Percentiles rank a stretch among this genome's conserved stretches.
phyloP scores from a whole-genome alignment of 2,329 filamentous ascomycete genomes.

The Fonsecaea pedrosoi region DNA sequence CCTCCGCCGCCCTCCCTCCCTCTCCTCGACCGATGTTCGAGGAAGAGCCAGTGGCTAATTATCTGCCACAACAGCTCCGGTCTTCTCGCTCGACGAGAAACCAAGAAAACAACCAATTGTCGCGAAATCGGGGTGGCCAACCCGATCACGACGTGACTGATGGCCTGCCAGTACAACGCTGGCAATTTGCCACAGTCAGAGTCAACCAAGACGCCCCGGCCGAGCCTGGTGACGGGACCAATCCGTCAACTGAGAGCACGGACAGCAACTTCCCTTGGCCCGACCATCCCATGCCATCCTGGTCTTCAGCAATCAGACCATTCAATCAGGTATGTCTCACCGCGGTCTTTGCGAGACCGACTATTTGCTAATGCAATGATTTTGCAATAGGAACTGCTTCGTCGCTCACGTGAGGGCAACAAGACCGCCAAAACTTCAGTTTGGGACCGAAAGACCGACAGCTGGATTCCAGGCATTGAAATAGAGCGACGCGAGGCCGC shows the following conservation, averaged over 20 bases:
- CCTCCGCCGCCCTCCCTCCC: neutral
- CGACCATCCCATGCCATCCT: slow-evolving; percentile 87
- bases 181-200: slow-evolving; percentile 74
- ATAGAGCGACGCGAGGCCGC: slow-evolving; percentile 22
- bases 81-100: slow-evolving; percentile 56
- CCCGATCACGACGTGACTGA: slow-evolving; percentile 70
- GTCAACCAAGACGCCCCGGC: slow-evolving; percentile 69
- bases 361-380: neutral
- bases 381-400: slow-evolving; percentile 33
- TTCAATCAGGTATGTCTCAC: slow-evolving; percentile 35
- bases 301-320: slow-evolving; percentile 75
- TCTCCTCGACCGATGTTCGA: neutral
- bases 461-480: slow-evolving; percentile 41
- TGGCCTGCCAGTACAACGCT: slow-evolving; percentile 89
- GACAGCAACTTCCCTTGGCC: slow-evolving; percentile 71
- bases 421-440: slow-evolving; percentile 29
- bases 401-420: slow-evolving; percentile 35
- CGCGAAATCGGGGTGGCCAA: slow-evolving; percentile 54
- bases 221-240: slow-evolving; percentile 41
- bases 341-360: neutral
- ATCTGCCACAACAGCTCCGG: slow-evolving; percentile 26
- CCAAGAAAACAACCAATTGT: slow-evolving; percentile 56
- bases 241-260: slow-evolving; percentile 35
- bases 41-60: neutral
- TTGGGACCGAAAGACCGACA: slow-evolving; percentile 36